Evolutionary conservation across 2,329 filamentous ascomycete genomes (phyloP).

Genomic region (Pseudogymnoascus sp.): DNA sequence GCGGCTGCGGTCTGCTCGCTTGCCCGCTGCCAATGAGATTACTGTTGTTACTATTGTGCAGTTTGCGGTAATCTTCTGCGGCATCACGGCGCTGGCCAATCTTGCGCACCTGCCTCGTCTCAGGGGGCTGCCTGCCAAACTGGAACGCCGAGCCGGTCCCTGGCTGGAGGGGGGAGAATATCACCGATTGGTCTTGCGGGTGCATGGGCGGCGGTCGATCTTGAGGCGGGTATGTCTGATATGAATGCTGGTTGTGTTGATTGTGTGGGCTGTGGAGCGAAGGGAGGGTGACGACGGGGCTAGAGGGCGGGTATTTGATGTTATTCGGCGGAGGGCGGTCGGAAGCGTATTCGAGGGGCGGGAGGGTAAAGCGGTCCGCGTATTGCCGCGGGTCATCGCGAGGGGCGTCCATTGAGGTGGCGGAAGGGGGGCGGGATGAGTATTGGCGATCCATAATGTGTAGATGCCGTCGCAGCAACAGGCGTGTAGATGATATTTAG

Average conservation of each 20-base stretch:
- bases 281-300: not conserved
- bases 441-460: too few relatives aligned
- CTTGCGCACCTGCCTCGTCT: slow-evolving; percentile 4
- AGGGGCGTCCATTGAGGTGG: too few relatives aligned
- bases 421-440: too few relatives aligned
- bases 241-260: not conserved
- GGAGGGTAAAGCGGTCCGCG: not conserved
- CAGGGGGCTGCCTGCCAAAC: not conserved
- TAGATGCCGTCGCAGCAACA: too few relatives aligned
- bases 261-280: not conserved
- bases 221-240: not conserved
- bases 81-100: not conserved
- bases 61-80: not conserved
- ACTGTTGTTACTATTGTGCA: not conserved
- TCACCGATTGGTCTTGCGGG: not conserved
- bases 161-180: not conserved
- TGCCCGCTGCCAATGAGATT: not conserved
- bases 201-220: not conserved
- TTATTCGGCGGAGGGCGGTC: not conserved
- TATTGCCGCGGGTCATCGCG: not conserved
- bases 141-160: not conserved
- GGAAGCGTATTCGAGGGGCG: not conserved
- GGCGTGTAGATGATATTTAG: too few relatives aligned
- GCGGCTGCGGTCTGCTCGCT: not conserved
- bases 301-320: slow-evolving; percentile 4